phyloP scores from a whole-genome alignment of 192 early-diverging fungal genomes.

The Coemansia sp. region DNA sequence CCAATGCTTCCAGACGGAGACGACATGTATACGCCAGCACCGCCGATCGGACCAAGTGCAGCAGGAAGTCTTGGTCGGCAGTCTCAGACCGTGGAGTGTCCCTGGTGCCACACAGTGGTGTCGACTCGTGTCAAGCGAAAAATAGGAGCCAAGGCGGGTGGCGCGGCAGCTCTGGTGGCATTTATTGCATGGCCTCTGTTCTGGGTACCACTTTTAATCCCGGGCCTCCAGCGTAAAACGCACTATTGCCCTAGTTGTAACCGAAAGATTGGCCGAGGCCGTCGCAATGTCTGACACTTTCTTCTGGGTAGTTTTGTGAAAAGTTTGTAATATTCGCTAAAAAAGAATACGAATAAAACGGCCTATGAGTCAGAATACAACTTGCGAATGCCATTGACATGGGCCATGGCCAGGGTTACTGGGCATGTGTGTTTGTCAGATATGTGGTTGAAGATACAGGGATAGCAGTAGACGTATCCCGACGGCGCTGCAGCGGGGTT shows the following conservation, averaged over 20 bases:
- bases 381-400: conserved; percentile 38
- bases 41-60: conserved; percentile 35
- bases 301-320: too few species aligned
- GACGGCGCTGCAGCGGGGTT: conserved; percentile 87
- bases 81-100: conserved; percentile 47
- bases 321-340: neutral
- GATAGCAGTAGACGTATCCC: conserved; percentile 94
- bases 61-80: conserved; percentile 34
- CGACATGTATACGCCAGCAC: conserved; percentile 32
- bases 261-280: conserved; percentile 50
- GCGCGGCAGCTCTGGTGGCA: conserved; percentile 39
- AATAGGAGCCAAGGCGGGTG: conserved; percentile 42
- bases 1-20: conserved; percentile 30
- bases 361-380: conserved; percentile 42
- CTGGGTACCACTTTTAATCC: conserved; percentile 52
- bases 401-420: conserved; percentile 62
- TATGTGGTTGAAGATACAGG: conserved; percentile 79
- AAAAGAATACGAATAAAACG: neutral
- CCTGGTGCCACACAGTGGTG: conserved; percentile 52
- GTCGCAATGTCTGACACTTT: conserved; percentile 15
- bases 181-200: conserved; percentile 51
- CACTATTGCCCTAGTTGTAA: conserved; percentile 54
- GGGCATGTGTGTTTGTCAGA: conserved; percentile 76
- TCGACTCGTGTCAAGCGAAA: conserved; percentile 26
- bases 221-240: conserved; percentile 46